phyloP scores from a whole-genome alignment of 768 basidiomycete species.

The Aureoboletus auriporus region DNA sequence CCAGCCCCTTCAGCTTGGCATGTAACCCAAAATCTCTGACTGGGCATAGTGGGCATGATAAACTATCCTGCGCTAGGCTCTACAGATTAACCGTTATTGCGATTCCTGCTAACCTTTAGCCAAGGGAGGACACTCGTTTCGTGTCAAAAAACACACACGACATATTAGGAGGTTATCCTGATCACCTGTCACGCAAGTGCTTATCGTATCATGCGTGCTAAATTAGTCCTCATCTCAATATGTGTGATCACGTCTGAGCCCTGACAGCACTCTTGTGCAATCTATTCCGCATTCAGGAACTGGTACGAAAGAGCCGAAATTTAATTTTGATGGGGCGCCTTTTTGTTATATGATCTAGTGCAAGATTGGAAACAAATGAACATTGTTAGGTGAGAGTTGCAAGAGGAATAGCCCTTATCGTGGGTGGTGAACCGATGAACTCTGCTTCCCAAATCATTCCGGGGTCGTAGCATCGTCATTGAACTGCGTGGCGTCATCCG shows the following conservation, averaged over 20 bases:
- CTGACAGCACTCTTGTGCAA: slow-evolving; percentile 11
- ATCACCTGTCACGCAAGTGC: slow-evolving; percentile 24
- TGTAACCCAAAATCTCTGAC: background rate
- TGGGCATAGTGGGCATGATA: too few species aligned
- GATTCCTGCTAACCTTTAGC: slow-evolving; percentile 10
- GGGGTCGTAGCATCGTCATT: too few species aligned
- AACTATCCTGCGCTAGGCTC: background rate
- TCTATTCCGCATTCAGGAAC: slow-evolving; percentile 13
- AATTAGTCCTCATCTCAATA: slow-evolving; percentile 9
- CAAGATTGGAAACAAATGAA: slow-evolving; percentile 6
- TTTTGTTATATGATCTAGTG: background rate
- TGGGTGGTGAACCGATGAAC: background rate
- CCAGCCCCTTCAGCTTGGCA: background rate
- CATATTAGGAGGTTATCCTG: slow-evolving; percentile 20
- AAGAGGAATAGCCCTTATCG: background rate
- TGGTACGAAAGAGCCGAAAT: slow-evolving; percentile 6
- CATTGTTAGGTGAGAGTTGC: slow-evolving; percentile 2
- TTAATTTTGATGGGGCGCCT: slow-evolving; percentile 12
- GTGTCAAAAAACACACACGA: slow-evolving; percentile 5
- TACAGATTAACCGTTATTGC: too few species aligned
- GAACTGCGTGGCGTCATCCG: background rate
- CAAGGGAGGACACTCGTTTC: background rate
- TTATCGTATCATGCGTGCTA: slow-evolving; percentile 15
- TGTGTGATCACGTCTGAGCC: slow-evolving; percentile 15
- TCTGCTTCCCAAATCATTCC: background rate